Percentiles rank a stretch among this genome's conserved stretches.
These are phyloP conservation scores for Nothomitra cinnamomea DNA, from an alignment of 2,329 filamentous ascomycete genomes.

Conservation along the genomic window DNA sequence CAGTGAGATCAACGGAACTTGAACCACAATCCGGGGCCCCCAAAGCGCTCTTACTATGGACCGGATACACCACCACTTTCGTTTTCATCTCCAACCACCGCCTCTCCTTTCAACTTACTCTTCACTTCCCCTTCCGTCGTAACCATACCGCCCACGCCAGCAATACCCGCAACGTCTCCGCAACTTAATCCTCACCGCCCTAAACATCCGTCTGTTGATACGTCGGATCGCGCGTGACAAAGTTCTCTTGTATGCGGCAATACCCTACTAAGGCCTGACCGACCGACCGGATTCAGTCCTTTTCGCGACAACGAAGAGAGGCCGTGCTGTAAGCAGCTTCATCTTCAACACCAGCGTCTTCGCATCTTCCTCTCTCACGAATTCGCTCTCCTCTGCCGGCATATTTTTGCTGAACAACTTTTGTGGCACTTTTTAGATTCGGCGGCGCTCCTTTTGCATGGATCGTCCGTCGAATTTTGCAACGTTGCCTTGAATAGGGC, in stretches of 20 bases:
- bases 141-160: neutral
- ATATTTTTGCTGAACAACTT: neutral
- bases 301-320: constrained; percentile 1
- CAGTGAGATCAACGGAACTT: constrained; percentile 2
- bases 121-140: neutral
- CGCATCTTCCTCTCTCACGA: neutral
- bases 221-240: constrained; percentile 3
- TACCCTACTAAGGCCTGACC: constrained; percentile 3
- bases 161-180: neutral
- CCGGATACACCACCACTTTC: neutral
- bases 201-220: neutral
- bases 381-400: neutral
- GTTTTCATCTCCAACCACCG: constrained; percentile 1
- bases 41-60: constrained; percentile 2
- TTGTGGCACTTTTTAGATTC: neutral
- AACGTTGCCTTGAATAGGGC: constrained; percentile 3
- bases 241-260: constrained; percentile 1
- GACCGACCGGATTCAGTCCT: constrained; percentile 3
- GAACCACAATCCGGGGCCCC: constrained; percentile 1
- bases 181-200: constrained; percentile 1
- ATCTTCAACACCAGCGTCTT: constrained; percentile 1
- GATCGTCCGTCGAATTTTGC: neutral
- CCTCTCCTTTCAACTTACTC: neutral
- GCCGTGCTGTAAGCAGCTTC: neutral
- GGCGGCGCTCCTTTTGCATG: neutral